Percentiles rank a stretch among this genome's conserved stretches.
Conservation (phyloP, 169 alveolate genomes). For the Besnoitia besnoiti region DNA sequence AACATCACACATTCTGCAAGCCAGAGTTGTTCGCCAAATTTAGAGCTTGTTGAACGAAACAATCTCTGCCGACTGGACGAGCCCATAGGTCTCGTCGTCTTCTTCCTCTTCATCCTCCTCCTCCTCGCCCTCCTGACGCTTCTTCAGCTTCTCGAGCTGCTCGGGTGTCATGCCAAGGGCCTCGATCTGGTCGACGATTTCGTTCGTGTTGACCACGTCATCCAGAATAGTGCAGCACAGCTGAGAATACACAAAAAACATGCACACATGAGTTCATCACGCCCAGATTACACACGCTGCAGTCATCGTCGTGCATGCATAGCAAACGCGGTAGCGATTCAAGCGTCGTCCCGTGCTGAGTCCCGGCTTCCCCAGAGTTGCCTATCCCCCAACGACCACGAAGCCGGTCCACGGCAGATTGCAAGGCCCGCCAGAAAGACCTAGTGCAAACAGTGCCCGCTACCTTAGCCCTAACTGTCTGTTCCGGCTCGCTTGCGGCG, state of each 20-base stretch:
- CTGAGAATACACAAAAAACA: constrained; percentile 30
- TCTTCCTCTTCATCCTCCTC: constrained; percentile 72
- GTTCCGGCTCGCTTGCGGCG: neutral
- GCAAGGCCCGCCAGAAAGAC: too few species aligned
- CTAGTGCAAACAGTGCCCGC: too few species aligned
- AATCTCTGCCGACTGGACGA: constrained; percentile 87
- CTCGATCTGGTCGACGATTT: constrained; percentile 81
- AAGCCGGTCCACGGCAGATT: too few species aligned
- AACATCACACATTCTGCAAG: neutral
- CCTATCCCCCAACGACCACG: too few species aligned
- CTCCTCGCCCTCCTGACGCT: constrained; percentile 72
- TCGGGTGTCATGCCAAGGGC: constrained; percentile 83
- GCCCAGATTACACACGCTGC: too few species aligned
- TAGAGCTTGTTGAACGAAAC: constrained; percentile 86
- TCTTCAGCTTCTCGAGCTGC: constrained; percentile 71
- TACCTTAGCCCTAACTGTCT: too few species aligned
- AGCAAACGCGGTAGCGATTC: too few species aligned
- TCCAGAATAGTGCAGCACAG: constrained; percentile 84
- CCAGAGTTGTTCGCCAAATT: neutral
- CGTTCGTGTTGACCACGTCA: constrained; percentile 84
- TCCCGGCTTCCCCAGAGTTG: too few species aligned
- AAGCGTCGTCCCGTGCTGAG: too few species aligned
- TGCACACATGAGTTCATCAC: too few species aligned
- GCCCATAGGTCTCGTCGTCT: constrained; percentile 79
- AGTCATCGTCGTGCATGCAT: too few species aligned